These are phyloP conservation scores for Cladosporium velox DNA, from an alignment of 2,329 filamentous ascomycete species.

Conservation along the genomic window DNA sequence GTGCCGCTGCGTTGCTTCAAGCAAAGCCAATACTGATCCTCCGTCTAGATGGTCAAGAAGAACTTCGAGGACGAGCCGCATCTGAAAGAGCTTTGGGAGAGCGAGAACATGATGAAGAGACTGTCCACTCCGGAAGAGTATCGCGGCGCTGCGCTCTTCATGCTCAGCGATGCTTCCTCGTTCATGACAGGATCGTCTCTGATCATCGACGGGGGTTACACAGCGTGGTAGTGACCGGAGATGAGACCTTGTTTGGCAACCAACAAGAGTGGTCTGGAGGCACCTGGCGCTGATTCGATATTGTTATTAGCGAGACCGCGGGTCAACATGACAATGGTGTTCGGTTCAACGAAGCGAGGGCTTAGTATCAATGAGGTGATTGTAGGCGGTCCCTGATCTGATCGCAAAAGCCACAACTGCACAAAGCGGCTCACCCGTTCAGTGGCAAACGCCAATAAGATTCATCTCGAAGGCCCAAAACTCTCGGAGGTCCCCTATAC, in stretches of 20 bases:
- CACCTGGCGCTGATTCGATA: not conserved
- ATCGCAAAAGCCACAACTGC: not conserved
- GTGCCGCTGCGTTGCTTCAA: not conserved
- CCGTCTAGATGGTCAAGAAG: conserved; percentile 35
- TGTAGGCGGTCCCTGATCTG: not conserved
- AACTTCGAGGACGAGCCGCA: conserved; percentile 36
- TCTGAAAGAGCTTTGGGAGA: conserved; percentile 35
- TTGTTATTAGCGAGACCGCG: conserved; percentile 1
- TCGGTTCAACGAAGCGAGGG: conserved; percentile 2
- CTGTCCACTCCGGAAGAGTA: conserved; percentile 36
- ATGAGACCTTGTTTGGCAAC: not conserved
- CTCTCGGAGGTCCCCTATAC: not conserved
- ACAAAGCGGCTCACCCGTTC: not conserved
- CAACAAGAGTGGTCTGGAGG: not conserved
- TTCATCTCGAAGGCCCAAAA: not conserved
- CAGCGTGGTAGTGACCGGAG: conserved; percentile 26
- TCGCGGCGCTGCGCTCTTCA: conserved; percentile 34
- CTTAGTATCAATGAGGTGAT: not conserved
- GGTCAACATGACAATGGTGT: not conserved
- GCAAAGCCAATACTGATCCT: not conserved
- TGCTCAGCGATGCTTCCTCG: conserved; percentile 34
- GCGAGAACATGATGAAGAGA: conserved; percentile 38
- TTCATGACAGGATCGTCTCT: conserved; percentile 35
- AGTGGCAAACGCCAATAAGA: not conserved
- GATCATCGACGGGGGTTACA: conserved; percentile 35